Base-by-base conservation (phyloP, 306 rosid genomes). In the Fagus sylvatica region DNA sequence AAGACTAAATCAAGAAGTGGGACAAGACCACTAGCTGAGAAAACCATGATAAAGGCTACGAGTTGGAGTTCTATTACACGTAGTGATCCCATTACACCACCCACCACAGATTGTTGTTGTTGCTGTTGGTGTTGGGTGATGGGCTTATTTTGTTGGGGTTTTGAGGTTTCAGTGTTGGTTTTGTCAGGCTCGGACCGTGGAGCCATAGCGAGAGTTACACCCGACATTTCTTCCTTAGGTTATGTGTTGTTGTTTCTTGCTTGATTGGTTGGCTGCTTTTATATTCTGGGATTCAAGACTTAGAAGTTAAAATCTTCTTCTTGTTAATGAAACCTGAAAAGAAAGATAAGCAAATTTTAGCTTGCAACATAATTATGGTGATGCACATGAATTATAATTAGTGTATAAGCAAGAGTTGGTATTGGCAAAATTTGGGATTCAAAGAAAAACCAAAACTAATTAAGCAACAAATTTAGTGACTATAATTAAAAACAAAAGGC, bases 1-100 rank as follows among this genome's bases (percentile, higher is more conserved):
- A 93, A 93, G 17, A 85, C 32, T 1, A 91, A 73, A 51, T 93
- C 96, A 8, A 86, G 72, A 11, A 93, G 77, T 4, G 98, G 97
- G 30, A 93, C 93, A 5, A 93, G 93, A 3, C 98, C 97, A 72
- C 98, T 89, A 15, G 83, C 98, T 1, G 98, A 93, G 86, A 93
- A 91, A 0, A 93, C 93, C 87, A 93, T 83, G 7, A 91, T 90
- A 84, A 93, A 93, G 1, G 97, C 98, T 15, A 91, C 97, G 0
- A 91, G 97, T 28, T 93, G 98, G 37, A 93, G 93, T 78, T 93
- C 98, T 68, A 93, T 89, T 15, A 88, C 85, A 0, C 98, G 83
- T 28, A 93, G 64, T 15, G 97, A 91, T 34, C 98, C 98, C 97
- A 93, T 91, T 54, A 89, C 78, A 32, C 95, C 86, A 3, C 86